Conservation (phyloP, 2,329 filamentous ascomycete genomes). For the Xylariaceae sp. region DNA sequence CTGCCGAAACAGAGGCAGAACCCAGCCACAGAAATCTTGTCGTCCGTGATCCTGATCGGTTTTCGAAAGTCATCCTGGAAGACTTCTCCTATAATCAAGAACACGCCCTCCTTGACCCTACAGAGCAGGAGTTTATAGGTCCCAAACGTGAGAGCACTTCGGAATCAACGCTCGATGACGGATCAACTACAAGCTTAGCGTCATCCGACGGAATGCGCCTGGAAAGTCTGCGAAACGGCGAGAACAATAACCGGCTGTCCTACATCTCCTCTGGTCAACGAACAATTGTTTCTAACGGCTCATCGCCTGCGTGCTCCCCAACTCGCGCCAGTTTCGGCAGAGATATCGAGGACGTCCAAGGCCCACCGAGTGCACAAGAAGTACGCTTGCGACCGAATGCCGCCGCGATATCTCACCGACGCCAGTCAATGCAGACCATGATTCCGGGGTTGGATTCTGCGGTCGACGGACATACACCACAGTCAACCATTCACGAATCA, state of each 20-base stretch:
- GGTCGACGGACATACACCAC: conserved; percentile 24
- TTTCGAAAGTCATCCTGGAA: conserved; percentile 35
- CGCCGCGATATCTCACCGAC: conserved; percentile 44
- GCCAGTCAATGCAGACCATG: conserved; percentile 47
- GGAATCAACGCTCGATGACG: conserved; percentile 46
- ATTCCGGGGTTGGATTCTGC: conserved; percentile 39
- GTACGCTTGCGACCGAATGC: conserved; percentile 47
- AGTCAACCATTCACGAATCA: conserved; percentile 14
- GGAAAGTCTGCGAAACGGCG: conserved; percentile 49
- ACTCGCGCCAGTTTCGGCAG: conserved; percentile 46
- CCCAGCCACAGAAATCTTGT: conserved; percentile 43
- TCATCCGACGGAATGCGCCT: conserved; percentile 57
- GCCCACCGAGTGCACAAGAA: conserved; percentile 24
- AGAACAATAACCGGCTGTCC: conserved; percentile 51
- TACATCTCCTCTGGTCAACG: conserved; percentile 58
- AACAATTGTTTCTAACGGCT: conserved; percentile 53
- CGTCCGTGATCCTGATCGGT: conserved; percentile 43
- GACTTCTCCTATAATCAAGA: conserved; percentile 32
- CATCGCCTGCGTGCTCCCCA: conserved; percentile 55
- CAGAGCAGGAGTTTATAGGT: conserved; percentile 24
- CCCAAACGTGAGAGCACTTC: conserved; percentile 26
- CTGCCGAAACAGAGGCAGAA: conserved; percentile 31
- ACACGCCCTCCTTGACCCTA: conserved; percentile 15
- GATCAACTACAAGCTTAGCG: conserved; percentile 53
- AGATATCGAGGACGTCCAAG: conserved; percentile 28